Conservation (phyloP, 2,329 filamentous ascomycete genomes). For the Fusarium setosum region DNA sequence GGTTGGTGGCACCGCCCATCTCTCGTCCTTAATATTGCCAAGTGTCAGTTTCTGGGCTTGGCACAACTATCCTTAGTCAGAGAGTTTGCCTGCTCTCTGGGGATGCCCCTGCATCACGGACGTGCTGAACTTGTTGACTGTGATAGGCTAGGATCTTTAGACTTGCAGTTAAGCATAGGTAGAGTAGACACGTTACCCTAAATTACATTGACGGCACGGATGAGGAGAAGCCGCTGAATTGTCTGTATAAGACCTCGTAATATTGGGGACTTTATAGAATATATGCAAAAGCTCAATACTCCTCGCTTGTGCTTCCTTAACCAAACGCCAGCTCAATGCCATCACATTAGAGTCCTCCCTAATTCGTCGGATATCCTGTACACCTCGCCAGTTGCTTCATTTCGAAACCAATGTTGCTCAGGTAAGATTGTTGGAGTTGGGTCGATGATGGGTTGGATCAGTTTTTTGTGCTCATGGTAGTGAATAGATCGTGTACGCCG, state of each 20-base stretch:
- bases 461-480: conserved; percentile 34
- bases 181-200: neutral
- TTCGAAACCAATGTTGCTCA: conserved; percentile 34
- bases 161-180: neutral
- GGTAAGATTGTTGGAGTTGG: conserved; percentile 35
- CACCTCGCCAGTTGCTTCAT: conserved; percentile 41
- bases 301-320: conserved; percentile 8
- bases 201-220: no score
- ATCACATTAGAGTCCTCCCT: conserved; percentile 24
- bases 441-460: conserved; percentile 41
- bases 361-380: conserved; percentile 40
- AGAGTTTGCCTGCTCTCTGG: neutral
- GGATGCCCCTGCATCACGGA: neutral
- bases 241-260: neutral
- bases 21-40: conserved; percentile 32
- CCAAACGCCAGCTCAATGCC: neutral
- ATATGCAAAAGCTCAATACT: neutral
- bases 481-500: conserved; percentile 38
- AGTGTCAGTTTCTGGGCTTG: neutral
- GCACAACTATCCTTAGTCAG: neutral
- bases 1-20: conserved; percentile 17
- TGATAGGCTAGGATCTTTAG: conserved; percentile 19
- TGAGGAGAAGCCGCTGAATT: neutral
- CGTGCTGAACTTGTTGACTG: neutral
- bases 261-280: neutral